Conservation (phyloP, 2,329 filamentous ascomycete species). For the Monilinia fructicola region DNA sequence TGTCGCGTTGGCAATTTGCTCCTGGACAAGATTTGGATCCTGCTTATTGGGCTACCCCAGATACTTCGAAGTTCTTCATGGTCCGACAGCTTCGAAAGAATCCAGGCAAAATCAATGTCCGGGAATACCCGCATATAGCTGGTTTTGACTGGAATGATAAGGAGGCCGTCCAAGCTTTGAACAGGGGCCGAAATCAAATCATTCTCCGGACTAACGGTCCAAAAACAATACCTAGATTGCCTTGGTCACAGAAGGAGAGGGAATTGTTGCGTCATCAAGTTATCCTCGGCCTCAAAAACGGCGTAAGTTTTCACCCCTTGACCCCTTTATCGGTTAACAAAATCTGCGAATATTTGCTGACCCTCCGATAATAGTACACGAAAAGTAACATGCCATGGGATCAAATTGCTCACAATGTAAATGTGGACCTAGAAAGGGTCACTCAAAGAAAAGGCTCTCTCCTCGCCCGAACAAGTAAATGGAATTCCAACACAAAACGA, state of each 20-base stretch:
- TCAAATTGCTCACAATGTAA: slow-evolving; percentile 20
- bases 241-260: slow-evolving; percentile 24
- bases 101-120: slow-evolving; percentile 9
- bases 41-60: slow-evolving; percentile 9
- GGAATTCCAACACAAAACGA: neutral
- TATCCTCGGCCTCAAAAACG: neutral
- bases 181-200: slow-evolving; percentile 23
- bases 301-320: neutral
- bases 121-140: slow-evolving; percentile 20
- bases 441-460: neutral
- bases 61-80: slow-evolving; percentile 27
- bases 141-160: slow-evolving; percentile 25
- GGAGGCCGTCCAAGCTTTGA: slow-evolving; percentile 11
- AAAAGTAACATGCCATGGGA: slow-evolving; percentile 10
- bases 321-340: too few relatives aligned
- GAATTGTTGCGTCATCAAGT: slow-evolving; percentile 17
- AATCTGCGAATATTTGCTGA: neutral
- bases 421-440: neutral
- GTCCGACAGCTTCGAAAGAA: slow-evolving; percentile 13
- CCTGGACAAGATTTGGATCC: slow-evolving; percentile 18
- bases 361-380: neutral
- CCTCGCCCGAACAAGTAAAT: slow-evolving; percentile 14
- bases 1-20: slow-evolving; percentile 23
- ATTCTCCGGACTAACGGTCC: neutral
- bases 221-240: neutral